Evolutionary conservation across 2,329 filamentous ascomycete genomes (phyloP).

Genomic region (Metarhizium sp.): DNA sequence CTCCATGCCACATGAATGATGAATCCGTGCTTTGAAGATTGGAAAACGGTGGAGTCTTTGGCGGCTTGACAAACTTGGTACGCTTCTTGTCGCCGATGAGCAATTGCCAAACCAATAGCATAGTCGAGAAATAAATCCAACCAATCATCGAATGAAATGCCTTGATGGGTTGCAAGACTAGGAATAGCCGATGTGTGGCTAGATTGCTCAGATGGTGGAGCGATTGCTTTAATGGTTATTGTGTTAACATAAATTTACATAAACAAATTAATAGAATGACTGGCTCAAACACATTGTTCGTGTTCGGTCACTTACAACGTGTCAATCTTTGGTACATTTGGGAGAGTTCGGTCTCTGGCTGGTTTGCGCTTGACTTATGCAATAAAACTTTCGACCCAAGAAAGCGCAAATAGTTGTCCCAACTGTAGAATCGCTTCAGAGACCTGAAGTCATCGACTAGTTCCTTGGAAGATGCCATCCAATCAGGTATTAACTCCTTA

Average conservation of each 20-base stretch:
- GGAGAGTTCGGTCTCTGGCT: conserved; percentile 35
- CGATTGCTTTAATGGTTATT: conserved; percentile 7
- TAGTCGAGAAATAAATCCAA: conserved; percentile 85
- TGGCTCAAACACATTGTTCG: conserved; percentile 5
- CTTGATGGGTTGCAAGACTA: conserved; percentile 45
- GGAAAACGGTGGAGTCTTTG: conserved; percentile 73
- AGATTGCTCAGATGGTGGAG: conserved; percentile 7
- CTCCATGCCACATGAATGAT: conserved; percentile 72
- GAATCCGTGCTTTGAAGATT: conserved; percentile 58
- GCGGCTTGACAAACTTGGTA: conserved; percentile 75
- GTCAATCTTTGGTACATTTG: conserved; percentile 47
- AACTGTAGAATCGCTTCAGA: conserved; percentile 54
- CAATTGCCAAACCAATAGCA: conserved; percentile 63
- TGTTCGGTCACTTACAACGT: conserved; percentile 33
- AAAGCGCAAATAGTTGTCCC: conserved; percentile 55
- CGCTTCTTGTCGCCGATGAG: conserved; percentile 58
- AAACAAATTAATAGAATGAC: not conserved
- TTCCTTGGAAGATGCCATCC: conserved; percentile 50
- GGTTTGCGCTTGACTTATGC: conserved; percentile 11
- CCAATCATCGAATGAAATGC: conserved; percentile 77
- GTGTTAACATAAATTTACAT: not conserved
- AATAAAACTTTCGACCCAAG: conserved; percentile 28
- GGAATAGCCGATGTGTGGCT: conserved; percentile 1
- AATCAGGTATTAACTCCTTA: conserved; percentile 34
- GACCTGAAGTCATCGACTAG: conserved; percentile 56